Conservation (phyloP, 352 stramenopile species). For the Globisporangium nodosum region DNA sequence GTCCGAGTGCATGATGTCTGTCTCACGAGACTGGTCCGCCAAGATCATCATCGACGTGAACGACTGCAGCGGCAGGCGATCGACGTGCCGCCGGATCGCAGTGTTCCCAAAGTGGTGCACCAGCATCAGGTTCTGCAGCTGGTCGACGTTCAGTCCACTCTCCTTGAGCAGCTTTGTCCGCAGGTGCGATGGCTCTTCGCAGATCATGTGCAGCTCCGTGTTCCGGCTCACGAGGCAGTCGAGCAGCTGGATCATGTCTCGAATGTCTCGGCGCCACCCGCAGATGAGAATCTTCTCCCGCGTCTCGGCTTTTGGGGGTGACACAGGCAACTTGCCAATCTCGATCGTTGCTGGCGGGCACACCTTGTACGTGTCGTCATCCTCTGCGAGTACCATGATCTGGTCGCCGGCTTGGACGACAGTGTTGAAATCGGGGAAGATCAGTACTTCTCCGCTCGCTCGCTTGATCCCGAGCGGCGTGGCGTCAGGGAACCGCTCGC, state of each 20-base stretch:
- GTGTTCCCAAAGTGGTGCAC: slow-evolving; percentile 77
- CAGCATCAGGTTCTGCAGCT: slow-evolving; percentile 48
- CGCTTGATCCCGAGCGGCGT: slow-evolving; percentile 76
- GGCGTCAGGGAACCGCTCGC: slow-evolving; percentile 75
- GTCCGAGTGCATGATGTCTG: slow-evolving; percentile 84
- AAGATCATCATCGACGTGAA: slow-evolving; percentile 87
- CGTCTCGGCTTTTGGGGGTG: slow-evolving; percentile 14
- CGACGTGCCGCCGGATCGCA: slow-evolving; percentile 68
- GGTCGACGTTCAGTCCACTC: slow-evolving; percentile 41
- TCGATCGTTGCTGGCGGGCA: slow-evolving; percentile 38
- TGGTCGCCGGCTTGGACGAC: slow-evolving; percentile 47
- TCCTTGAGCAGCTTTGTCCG: slow-evolving; percentile 59
- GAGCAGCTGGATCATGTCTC: slow-evolving; percentile 84
- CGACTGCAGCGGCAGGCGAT: slow-evolving; percentile 42
- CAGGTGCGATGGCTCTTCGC: slow-evolving; percentile 57
- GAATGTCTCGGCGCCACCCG: slow-evolving; percentile 86
- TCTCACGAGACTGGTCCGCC: slow-evolving; percentile 59
- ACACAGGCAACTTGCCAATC: slow-evolving; percentile 22
- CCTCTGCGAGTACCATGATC: slow-evolving; percentile 82
- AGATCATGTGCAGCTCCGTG: slow-evolving; percentile 82
- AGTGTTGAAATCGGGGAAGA: slow-evolving; percentile 36
- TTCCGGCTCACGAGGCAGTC: slow-evolving; percentile 56
- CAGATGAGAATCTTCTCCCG: slow-evolving; percentile 81
- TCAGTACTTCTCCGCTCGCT: slow-evolving; percentile 47
- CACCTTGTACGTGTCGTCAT: slow-evolving; percentile 84